Percentiles rank a stretch among this genome's conserved stretches.
Evolutionary conservation across 2,329 filamentous ascomycete genomes (phyloP).

Genomic region (Myriosclerotinia duriaeana): DNA sequence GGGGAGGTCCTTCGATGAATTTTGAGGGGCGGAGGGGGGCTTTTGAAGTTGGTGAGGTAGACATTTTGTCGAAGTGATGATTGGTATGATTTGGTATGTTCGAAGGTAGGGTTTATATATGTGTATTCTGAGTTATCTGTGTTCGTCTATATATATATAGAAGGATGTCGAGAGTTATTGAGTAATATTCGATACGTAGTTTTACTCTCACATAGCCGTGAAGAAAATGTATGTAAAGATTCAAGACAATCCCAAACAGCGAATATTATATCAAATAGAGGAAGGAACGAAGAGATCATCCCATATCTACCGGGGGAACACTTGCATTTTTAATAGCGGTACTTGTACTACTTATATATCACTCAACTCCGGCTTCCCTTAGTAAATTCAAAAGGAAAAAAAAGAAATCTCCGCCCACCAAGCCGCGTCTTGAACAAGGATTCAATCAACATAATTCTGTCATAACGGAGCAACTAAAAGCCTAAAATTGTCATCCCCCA

Average conservation of each 20-base stretch:
- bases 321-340: constrained; percentile 14
- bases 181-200: not conserved
- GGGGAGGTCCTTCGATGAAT: constrained; percentile 27
- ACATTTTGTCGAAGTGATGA: not conserved
- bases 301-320: not conserved
- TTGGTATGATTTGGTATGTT: not conserved
- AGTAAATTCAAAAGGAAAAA: constrained; percentile 5
- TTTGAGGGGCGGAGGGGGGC: constrained; percentile 20
- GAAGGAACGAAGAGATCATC: not conserved
- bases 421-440: constrained; percentile 16
- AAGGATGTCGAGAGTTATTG: not conserved
- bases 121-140: not conserved
- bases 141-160: not conserved
- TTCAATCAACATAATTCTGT: constrained; percentile 11
- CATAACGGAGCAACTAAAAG: constrained; percentile 15
- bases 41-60: not conserved
- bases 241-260: not conserved
- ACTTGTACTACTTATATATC: constrained; percentile 3
- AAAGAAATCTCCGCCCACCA: constrained; percentile 14
- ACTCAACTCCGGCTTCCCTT: constrained; percentile 1
- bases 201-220: not conserved
- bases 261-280: not conserved
- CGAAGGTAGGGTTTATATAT: not conserved
- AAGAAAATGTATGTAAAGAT: not conserved
- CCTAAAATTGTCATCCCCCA: constrained; percentile 17